These are phyloP conservation scores for Amanita pallidorosea DNA, from an alignment of 768 basidiomycete genomes.

Conservation along the genomic window DNA sequence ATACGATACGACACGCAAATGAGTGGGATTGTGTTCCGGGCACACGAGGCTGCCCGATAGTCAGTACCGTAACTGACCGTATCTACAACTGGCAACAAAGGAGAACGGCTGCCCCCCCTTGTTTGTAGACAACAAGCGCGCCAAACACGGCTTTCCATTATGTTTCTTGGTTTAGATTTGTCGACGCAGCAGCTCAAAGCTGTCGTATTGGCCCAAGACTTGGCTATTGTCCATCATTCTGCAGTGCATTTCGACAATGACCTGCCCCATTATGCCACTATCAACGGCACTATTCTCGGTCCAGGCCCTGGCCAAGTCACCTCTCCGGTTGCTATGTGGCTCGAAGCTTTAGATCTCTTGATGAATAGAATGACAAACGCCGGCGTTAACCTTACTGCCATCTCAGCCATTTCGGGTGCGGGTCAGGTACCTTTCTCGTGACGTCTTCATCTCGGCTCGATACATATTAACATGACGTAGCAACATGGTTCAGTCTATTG, in stretches of 20 bases:
- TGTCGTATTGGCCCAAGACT: constrained; percentile 48
- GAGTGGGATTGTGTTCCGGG: constrained; percentile 1
- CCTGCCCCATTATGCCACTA: constrained; percentile 56
- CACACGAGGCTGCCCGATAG: not conserved
- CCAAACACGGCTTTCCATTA: not conserved
- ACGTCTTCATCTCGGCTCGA: not conserved
- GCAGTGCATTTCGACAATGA: constrained; percentile 77
- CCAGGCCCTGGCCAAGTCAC: constrained; percentile 65
- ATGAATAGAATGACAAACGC: constrained; percentile 48
- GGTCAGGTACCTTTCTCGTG: constrained; percentile 46
- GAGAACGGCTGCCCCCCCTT: not conserved
- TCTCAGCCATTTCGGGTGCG: constrained; percentile 64
- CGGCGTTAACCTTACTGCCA: constrained; percentile 46
- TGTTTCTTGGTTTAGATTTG: constrained; percentile 77
- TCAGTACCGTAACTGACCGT: constrained; percentile 1
- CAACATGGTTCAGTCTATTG: constrained; percentile 88
- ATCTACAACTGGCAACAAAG: not conserved
- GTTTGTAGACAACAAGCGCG: not conserved
- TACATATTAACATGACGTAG: constrained; percentile 21
- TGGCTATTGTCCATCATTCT: constrained; percentile 51
- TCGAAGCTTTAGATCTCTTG: constrained; percentile 77
- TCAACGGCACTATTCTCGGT: constrained; percentile 54
- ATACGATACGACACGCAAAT: not conserved
- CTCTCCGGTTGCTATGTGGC: constrained; percentile 74
- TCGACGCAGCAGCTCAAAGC: constrained; percentile 84